Conservation (phyloP, 2,329 filamentous ascomycete genomes). For the Stagonosporopsis rhizophila region DNA sequence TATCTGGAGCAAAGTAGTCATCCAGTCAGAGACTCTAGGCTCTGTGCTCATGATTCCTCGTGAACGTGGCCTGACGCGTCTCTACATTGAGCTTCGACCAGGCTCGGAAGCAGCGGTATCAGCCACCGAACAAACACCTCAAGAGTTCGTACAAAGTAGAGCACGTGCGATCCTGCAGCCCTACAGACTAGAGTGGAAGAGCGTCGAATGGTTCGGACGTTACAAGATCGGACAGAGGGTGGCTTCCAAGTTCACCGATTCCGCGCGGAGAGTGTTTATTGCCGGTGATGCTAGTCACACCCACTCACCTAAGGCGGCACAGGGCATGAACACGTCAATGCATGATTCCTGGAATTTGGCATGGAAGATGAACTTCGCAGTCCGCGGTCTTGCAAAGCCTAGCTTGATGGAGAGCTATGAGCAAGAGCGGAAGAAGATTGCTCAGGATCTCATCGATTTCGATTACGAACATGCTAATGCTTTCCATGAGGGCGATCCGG, state of each 20-base stretch:
- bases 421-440: conserved; percentile 52
- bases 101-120: conserved; percentile 41
- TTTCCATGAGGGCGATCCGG: conserved; percentile 66
- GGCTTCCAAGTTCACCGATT: conserved; percentile 54
- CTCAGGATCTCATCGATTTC: conserved; percentile 54
- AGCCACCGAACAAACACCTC: conserved; percentile 52
- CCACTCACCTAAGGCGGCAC: conserved; percentile 52
- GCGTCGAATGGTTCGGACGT: conserved; percentile 59
- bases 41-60: conserved; percentile 77
- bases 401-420: conserved; percentile 51
- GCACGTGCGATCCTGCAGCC: conserved; percentile 59
- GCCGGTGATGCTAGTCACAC: conserved; percentile 58
- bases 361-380: conserved; percentile 54
- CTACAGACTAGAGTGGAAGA: conserved; percentile 55
- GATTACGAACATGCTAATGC: conserved; percentile 59
- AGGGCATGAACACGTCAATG: conserved; percentile 56
- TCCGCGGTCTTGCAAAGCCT: conserved; percentile 49
- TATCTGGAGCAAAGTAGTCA: conserved; percentile 75
- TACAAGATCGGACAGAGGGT: conserved; percentile 60
- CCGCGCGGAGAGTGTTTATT: conserved; percentile 55
- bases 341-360: conserved; percentile 55
- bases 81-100: conserved; percentile 58
- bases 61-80: conserved; percentile 74
- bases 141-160: conserved; percentile 74
- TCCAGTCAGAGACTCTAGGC: conserved; percentile 71